phyloP scores from a whole-genome alignment of 305 asterid genomes.

The Fraxinus sp. region DNA sequence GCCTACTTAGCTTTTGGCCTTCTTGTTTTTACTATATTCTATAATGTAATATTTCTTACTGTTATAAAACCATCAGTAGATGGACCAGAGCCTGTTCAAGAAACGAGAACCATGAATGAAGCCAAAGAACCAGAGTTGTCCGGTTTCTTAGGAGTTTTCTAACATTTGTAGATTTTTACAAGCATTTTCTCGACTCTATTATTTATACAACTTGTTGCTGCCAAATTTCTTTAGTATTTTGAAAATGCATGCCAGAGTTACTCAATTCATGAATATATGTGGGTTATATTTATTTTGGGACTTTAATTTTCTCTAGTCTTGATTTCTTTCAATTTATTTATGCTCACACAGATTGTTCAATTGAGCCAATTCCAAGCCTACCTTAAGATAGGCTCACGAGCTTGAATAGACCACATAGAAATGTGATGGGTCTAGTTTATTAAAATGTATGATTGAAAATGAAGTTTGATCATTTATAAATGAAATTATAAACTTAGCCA shows the following conservation, averaged over 20 bases:
- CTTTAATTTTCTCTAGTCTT: neutral
- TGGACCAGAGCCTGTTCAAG: neutral
- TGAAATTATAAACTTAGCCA: neutral
- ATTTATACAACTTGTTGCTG: neutral
- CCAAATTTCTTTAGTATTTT: neutral
- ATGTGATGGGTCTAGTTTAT: neutral
- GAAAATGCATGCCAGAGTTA: neutral
- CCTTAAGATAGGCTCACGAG: neutral
- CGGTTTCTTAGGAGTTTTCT: neutral
- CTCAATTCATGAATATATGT: neutral
- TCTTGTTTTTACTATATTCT: conserved; percentile 54
- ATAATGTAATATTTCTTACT: conserved; percentile 52
- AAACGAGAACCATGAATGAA: neutral
- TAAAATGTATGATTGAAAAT: neutral
- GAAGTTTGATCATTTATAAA: no score
- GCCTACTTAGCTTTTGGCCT: conserved; percentile 37
- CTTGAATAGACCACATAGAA: neutral
- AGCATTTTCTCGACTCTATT: neutral
- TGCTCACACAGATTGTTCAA: neutral
- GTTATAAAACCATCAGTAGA: conserved; percentile 61
- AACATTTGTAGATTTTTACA: neutral
- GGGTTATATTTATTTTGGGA: neutral
- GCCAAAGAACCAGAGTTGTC: neutral
- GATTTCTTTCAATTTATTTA: neutral
- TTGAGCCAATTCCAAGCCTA: neutral